A percentile compares a stretch with the other conserved stretches of the same genome.
These are phyloP conservation scores for Botrytis pseudocinerea DNA, from an alignment of 2,329 filamentous ascomycete species.

Conservation along the genomic window DNA sequence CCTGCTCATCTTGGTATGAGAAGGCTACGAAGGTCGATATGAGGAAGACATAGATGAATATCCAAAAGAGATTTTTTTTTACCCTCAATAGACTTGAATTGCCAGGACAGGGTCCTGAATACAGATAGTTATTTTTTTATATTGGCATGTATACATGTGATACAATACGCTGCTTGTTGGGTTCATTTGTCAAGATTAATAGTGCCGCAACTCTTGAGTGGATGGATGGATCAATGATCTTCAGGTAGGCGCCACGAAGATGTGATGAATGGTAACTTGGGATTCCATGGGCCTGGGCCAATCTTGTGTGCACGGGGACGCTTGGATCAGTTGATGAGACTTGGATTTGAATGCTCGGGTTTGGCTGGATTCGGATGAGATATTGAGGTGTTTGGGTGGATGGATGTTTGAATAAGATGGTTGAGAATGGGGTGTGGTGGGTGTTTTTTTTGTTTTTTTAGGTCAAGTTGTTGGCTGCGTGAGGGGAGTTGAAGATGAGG, in stretches of 20 bases:
- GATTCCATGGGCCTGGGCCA: background rate
- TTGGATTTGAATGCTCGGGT: background rate
- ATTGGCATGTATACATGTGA: background rate
- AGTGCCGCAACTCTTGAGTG: background rate
- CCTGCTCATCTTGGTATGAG: conserved; percentile 6
- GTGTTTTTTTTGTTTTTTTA: background rate
- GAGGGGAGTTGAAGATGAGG: background rate
- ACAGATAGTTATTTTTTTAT: background rate
- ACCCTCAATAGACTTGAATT: conserved; percentile 12
- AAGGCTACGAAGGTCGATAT: background rate
- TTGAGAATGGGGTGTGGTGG: background rate
- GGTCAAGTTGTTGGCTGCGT: background rate
- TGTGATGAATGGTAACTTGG: background rate
- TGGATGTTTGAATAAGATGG: background rate
- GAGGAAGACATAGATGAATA: background rate
- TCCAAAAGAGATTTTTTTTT: background rate
- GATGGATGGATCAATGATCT: background rate
- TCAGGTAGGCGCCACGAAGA: background rate
- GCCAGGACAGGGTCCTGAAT: background rate
- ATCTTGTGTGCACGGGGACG: background rate
- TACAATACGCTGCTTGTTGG: background rate
- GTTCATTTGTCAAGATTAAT: background rate
- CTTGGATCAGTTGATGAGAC: background rate
- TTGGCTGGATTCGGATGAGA: background rate
- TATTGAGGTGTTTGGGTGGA: background rate